A percentile compares a stretch with the other conserved stretches of the same genome.
Evolutionary conservation across 2,329 filamentous ascomycete species (phyloP).

Genomic region (Neopestalotiopsis sp.): DNA sequence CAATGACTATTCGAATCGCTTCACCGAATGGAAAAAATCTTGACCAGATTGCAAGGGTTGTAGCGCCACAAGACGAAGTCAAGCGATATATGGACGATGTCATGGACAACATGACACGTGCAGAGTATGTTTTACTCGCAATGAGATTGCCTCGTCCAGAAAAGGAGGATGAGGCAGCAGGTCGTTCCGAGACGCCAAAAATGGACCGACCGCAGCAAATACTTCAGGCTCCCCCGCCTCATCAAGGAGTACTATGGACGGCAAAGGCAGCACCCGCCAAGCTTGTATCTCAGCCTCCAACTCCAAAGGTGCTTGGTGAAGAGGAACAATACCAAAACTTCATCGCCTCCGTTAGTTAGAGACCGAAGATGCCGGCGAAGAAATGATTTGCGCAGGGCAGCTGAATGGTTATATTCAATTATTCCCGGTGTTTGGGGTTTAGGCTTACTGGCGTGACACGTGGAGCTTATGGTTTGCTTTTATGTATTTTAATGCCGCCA

Average conservation of each 20-base stretch:
- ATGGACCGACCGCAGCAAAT: conserved; percentile 26
- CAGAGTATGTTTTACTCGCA: conserved; percentile 69
- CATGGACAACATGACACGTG: conserved; percentile 72
- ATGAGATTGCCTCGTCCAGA: conserved; percentile 65
- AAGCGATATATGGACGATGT: conserved; percentile 71
- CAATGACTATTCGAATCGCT: conserved; percentile 68
- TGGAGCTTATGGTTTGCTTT: background rate
- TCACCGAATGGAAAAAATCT: conserved; percentile 60
- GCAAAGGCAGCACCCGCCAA: conserved; percentile 29
- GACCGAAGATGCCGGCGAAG: conserved; percentile 19
- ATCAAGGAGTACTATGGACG: conserved; percentile 39
- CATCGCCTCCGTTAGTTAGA: conserved; percentile 43
- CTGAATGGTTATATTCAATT: background rate
- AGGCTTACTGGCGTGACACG: background rate
- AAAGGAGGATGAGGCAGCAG: conserved; percentile 38
- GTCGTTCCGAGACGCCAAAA: conserved; percentile 32
- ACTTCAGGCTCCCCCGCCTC: conserved; percentile 19
- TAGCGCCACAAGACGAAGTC: conserved; percentile 68
- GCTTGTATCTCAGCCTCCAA: conserved; percentile 22
- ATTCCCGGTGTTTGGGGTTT: background rate
- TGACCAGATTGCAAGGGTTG: conserved; percentile 64
- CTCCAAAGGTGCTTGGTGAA: conserved; percentile 38
- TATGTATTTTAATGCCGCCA: background rate
- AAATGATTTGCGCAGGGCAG: background rate
- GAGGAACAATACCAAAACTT: conserved; percentile 54